Evolutionary conservation across 257 asterid species (phyloP).

Genomic region (Solanum appendiculatum): DNA sequence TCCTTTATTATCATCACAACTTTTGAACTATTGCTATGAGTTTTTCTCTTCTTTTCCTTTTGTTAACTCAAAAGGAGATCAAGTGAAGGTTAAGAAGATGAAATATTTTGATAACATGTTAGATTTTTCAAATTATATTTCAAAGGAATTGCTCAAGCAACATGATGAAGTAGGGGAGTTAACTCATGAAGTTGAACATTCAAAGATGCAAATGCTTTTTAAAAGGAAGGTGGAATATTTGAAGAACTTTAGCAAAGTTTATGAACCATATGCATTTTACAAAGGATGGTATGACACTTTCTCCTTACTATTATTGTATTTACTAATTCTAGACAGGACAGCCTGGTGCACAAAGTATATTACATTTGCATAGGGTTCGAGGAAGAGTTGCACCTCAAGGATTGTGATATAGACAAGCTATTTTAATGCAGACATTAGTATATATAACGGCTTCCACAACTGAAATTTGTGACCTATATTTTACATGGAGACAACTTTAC

Average conservation of each 20-base stretch:
- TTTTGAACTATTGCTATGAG: conserved; percentile 10
- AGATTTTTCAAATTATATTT: neutral
- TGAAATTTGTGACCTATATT: too few species aligned
- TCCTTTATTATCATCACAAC: neutral
- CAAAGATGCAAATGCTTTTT: neutral
- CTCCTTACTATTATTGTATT: neutral
- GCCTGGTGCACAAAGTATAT: neutral
- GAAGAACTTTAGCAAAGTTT: neutral
- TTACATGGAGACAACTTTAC: neutral
- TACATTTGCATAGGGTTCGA: too few species aligned
- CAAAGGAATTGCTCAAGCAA: neutral
- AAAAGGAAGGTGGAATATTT: neutral
- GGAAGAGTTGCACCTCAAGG: neutral
- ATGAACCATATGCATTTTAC: neutral
- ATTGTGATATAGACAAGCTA: neutral
- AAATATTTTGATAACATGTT: neutral
- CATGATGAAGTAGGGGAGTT: neutral
- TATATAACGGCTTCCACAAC: neutral
- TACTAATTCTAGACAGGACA: neutral
- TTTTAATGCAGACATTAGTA: neutral
- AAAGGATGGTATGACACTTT: neutral
- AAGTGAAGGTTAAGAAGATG: neutral
- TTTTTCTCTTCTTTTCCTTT: conserved; percentile 13
- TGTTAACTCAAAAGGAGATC: neutral
- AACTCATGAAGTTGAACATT: neutral